Base-by-base conservation (phyloP, 2,329 filamentous ascomycete genomes). In the Phyllosticta citribraziliensis region DNA sequence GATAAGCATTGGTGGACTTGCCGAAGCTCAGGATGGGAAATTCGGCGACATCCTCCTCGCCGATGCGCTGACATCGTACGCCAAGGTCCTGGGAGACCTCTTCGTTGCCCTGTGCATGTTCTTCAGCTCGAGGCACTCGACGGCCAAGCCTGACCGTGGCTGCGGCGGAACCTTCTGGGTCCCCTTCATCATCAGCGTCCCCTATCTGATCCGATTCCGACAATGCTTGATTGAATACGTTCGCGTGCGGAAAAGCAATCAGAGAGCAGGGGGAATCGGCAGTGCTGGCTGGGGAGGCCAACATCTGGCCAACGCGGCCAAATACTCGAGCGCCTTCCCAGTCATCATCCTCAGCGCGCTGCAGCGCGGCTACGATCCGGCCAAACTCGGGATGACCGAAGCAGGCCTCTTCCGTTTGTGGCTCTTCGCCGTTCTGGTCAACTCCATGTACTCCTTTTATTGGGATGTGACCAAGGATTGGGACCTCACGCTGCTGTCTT, bases 401-500 rank as follows among this genome's bases (percentile, higher is more conserved):
- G 74, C 79, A n/a, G 77, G 76, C 0, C 72, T 85, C 52, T 82
- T 81, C 67, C 77, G 80, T 53, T 69, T 84, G 65, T 80, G 83
- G 82, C 78, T 95, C 30, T 75, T 82, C 40, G 88, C 88, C 52
- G 88, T 90, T 30, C 78, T 91, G 35, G 70, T 94, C 68, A 97
- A 99, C 74, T 95, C 90, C 14, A 79, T 88, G 53, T 99, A 96
- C 76, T 91, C 88, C n/a, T 97, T 97, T 78, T 99, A 94, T 80
- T 99, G 94, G 94, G 94, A 99, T 69, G 86, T 97, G 30, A 82
- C 90, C 60, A 94, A 92, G 77, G 94, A 99, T 79, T 99, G 94
- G 94, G 94, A 97, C 70, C 80, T 99, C 64, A 89, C 88, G 0
- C 80, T 97, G 14, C 89, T 97, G 70, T 84, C 87, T 2, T 72